phyloP scores from a whole-genome alignment of 176 grass and related monocot genomes.

The Eragrostis curvula region DNA sequence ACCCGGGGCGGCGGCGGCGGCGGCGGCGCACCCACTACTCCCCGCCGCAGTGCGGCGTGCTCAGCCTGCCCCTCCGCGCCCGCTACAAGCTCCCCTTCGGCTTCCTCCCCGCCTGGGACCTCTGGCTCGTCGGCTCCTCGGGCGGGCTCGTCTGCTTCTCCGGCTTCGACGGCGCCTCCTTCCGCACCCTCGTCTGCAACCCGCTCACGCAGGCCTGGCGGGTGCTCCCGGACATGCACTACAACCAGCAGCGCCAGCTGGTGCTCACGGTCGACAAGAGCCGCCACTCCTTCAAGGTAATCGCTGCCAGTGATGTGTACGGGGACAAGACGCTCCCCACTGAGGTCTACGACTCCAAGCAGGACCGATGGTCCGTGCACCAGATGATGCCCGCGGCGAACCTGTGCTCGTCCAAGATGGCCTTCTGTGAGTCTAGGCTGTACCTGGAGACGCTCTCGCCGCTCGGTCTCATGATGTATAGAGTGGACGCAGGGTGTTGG shows the following conservation, averaged over 20 bases:
- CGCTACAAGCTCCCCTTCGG: constrained; percentile 79
- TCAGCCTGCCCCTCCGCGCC: constrained; percentile 78
- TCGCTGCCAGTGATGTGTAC: constrained; percentile 80
- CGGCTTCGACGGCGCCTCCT: constrained; percentile 68
- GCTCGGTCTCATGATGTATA: constrained; percentile 94
- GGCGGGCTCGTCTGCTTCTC: constrained; percentile 90
- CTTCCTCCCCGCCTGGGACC: constrained; percentile 88
- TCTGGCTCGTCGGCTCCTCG: constrained; percentile 95
- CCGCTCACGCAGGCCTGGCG: constrained; percentile 81
- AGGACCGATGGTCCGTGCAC: constrained; percentile 69
- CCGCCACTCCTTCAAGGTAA: constrained; percentile 69
- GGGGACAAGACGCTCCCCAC: constrained; percentile 88
- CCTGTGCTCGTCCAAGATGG: constrained; percentile 96
- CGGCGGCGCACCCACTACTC: constrained; percentile 35
- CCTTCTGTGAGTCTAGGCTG: constrained; percentile 83
- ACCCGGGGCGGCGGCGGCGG: constrained; percentile 46
- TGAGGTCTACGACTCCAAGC: constrained; percentile 84
- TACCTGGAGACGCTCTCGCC: constrained; percentile 97
- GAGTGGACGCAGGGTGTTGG: constrained; percentile 71
- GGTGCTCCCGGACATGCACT: constrained; percentile 80
- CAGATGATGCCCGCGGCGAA: constrained; percentile 87
- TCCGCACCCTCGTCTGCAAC: constrained; percentile 87
- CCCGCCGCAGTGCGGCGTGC: constrained; percentile 61
- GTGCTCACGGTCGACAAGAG: constrained; percentile 64
- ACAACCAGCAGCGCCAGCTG: constrained; percentile 92